Evolutionary conservation across 2,329 filamentous ascomycete genomes (phyloP).

Genomic region (Colletotrichum neosansevieriae): DNA sequence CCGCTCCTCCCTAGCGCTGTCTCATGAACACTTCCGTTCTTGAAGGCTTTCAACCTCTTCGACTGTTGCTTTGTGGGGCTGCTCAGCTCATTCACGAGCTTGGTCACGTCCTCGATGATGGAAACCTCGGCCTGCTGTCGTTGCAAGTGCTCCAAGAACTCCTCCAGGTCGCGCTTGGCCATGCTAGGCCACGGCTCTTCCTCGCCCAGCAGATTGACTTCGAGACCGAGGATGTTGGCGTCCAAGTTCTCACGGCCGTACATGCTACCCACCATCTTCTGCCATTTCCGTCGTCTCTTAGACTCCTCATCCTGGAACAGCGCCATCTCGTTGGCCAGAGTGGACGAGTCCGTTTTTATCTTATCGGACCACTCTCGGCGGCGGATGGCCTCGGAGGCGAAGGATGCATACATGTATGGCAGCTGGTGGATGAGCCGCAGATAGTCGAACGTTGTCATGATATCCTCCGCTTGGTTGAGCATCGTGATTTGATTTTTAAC

Average conservation of each 20-base stretch:
- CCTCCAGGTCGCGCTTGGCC: conserved; percentile 79
- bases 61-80: conserved; percentile 87
- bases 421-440: conserved; percentile 84
- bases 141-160: conserved; percentile 76
- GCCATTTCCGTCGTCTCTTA: conserved; percentile 89
- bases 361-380: conserved; percentile 93
- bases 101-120: conserved; percentile 78
- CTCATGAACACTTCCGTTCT: conserved; percentile 95
- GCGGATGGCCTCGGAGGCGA: conserved; percentile 86
- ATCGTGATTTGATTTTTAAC: conserved; percentile 79
- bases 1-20: conserved; percentile 88
- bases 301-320: conserved; percentile 93
- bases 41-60: conserved; percentile 91
- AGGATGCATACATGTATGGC: conserved; percentile 90
- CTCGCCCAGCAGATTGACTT: conserved; percentile 86
- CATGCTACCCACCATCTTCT: conserved; percentile 83
- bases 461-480: conserved; percentile 79
- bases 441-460: conserved; percentile 83
- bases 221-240: conserved; percentile 78
- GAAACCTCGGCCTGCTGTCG: conserved; percentile 73
- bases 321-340: conserved; percentile 92
- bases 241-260: conserved; percentile 76
- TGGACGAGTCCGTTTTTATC: conserved; percentile 87
- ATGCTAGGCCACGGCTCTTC: conserved; percentile 85
- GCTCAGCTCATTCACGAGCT: conserved; percentile 83